phyloP scores from a whole-genome alignment of 257 asterid genomes.

The Nicotiana attenuata region DNA sequence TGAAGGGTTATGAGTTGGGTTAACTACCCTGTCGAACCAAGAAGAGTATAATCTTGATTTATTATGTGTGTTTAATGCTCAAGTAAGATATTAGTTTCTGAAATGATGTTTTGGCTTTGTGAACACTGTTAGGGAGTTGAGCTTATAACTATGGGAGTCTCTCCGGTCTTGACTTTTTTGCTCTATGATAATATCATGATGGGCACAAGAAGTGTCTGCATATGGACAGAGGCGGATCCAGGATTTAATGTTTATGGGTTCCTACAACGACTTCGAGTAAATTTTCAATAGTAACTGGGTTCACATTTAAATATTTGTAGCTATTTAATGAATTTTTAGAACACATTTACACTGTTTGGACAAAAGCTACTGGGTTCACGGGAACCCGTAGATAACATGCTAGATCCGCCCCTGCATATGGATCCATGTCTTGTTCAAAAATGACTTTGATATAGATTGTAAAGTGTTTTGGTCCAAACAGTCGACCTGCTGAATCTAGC shows the following conservation, averaged over 20 bases:
- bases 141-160: neutral
- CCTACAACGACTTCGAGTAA: no score
- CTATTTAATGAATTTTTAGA: no score
- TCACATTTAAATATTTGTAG: no score
- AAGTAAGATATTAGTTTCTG: neutral
- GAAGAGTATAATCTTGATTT: constrained; percentile 7
- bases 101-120: neutral
- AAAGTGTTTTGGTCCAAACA: neutral
- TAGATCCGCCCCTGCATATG: no score
- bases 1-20: neutral
- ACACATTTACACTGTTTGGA: no score
- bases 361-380: no score
- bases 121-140: neutral
- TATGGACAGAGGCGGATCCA: no score
- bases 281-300: no score
- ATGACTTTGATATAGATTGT: neutral
- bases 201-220: neutral
- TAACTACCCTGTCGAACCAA: neutral
- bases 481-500: neutral
- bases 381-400: no score
- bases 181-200: neutral
- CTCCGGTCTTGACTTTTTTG: neutral
- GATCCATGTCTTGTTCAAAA: neutral
- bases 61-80: neutral
- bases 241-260: no score